A percentile compares a stretch with the other conserved stretches of the same genome.
These are phyloP conservation scores for Saccharomyces hybrid DNA, from an alignment of 1,139 yeast genomes.

Conservation along the genomic window DNA sequence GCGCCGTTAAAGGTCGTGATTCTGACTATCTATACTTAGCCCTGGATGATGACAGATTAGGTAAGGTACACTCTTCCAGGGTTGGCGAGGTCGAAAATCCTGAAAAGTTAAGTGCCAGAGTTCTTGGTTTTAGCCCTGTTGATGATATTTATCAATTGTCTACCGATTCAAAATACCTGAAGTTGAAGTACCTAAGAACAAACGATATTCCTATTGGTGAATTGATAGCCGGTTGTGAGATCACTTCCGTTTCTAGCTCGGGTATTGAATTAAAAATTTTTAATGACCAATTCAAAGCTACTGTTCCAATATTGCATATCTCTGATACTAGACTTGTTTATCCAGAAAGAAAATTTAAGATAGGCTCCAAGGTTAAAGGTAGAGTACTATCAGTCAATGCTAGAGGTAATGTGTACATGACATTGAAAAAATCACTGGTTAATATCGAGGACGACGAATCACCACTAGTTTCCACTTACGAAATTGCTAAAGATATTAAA, in stretches of 20 bases:
- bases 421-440: conserved; percentile 79
- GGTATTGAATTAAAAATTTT: conserved; percentile 65
- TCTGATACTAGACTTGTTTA: conserved; percentile 77
- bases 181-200: conserved; percentile 56
- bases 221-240: conserved; percentile 47
- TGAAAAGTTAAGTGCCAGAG: conserved; percentile 61
- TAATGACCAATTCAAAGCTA: conserved; percentile 57
- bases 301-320: conserved; percentile 65
- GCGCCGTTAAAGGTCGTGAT: conserved; percentile 53
- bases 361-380: conserved; percentile 71
- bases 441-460: conserved; percentile 56
- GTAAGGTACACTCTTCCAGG: conserved; percentile 69
- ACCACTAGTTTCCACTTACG: conserved; percentile 36
- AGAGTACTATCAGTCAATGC: conserved; percentile 45
- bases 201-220: conserved; percentile 76
- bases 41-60: conserved; percentile 49
- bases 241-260: conserved; percentile 55
- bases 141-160: conserved; percentile 66
- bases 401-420: conserved; percentile 45
- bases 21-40: conserved; percentile 48
- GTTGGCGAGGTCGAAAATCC: conserved; percentile 42
- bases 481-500: conserved; percentile 37
- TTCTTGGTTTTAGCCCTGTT: conserved; percentile 56
- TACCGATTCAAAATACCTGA: conserved; percentile 55
- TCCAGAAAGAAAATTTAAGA: conserved; percentile 87